Evolutionary conservation across 257 asterid genomes (phyloP).

Genomic region (Ehretia macrophylla): DNA sequence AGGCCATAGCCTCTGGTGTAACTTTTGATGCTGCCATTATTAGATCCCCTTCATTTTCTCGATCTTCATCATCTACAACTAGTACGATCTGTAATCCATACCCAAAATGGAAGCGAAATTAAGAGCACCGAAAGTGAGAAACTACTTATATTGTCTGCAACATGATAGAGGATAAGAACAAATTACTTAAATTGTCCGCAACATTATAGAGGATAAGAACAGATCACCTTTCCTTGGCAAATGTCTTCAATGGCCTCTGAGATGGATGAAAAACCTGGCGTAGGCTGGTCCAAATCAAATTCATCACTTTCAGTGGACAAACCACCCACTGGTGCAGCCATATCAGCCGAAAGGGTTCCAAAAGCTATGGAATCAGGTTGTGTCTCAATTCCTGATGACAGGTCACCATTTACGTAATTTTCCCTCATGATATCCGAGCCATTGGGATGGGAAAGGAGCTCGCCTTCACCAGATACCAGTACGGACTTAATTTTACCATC

Average conservation of each 20-base stretch:
- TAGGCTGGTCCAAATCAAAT: slow-evolving; percentile 68
- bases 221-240: slow-evolving; percentile 79
- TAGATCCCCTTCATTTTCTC: slow-evolving; percentile 98
- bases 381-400: slow-evolving; percentile 49
- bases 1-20: slow-evolving; percentile 95
- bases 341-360: slow-evolving; percentile 69
- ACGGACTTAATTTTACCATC: slow-evolving; percentile 41
- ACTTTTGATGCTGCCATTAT: slow-evolving; percentile 95
- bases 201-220: slow-evolving; percentile 10
- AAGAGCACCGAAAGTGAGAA: slow-evolving; percentile 3
- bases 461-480: slow-evolving; percentile 50
- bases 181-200: slow-evolving; percentile 25
- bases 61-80: slow-evolving; percentile 94
- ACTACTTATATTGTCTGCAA: not conserved
- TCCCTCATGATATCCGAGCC: slow-evolving; percentile 23
- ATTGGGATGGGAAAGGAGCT: slow-evolving; percentile 27
- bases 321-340: slow-evolving; percentile 46
- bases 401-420: slow-evolving; percentile 33
- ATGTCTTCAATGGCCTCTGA: slow-evolving; percentile 82
- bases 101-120: slow-evolving; percentile 2
- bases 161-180: slow-evolving; percentile 11
- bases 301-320: slow-evolving; percentile 58
- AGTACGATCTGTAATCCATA: slow-evolving; percentile 65
- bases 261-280: slow-evolving; percentile 72
- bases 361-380: slow-evolving; percentile 34